A percentile compares a stretch with the other conserved stretches of the same genome.
Conservation (phyloP, 2,329 filamentous ascomycete genomes). For the Cladophialophora psammophila region DNA sequence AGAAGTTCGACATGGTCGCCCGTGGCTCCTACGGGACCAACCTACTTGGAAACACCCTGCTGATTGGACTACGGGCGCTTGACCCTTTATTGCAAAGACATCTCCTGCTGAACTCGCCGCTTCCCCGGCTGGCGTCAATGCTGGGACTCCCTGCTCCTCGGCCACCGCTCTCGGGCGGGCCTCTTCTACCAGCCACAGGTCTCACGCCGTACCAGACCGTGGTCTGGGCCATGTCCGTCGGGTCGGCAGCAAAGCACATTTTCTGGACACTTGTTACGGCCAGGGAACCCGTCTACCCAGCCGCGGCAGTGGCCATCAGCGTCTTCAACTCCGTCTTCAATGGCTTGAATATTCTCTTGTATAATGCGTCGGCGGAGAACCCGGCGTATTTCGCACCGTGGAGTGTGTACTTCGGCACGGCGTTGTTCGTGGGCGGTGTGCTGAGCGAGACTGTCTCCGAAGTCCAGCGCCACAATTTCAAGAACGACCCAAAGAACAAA, state of each 20-base stretch:
- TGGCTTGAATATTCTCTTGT: conserved; percentile 61
- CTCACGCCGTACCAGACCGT: conserved; percentile 34
- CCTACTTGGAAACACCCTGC: conserved; percentile 27
- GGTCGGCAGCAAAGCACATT: conserved; percentile 33
- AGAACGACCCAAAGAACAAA: conserved; percentile 59
- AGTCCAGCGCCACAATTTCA: conserved; percentile 63
- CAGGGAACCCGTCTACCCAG: conserved; percentile 38
- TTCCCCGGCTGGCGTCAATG: conserved; percentile 13
- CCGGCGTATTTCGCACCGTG: conserved; percentile 29
- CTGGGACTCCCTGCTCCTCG: conserved; percentile 20
- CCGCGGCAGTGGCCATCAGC: conserved; percentile 54
- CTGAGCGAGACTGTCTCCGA: conserved; percentile 64
- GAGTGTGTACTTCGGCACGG: conserved; percentile 56
- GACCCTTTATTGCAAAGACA: conserved; percentile 31
- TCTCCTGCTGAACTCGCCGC: conserved; percentile 26
- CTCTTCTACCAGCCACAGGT: conserved; percentile 13
- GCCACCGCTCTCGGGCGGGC: conserved; percentile 21
- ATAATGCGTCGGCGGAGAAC: conserved; percentile 55
- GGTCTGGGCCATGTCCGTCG: conserved; percentile 33
- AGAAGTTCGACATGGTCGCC: conserved; percentile 19
- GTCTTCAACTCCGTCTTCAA: conserved; percentile 64
- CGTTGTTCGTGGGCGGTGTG: conserved; percentile 61
- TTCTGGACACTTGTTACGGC: conserved; percentile 26
- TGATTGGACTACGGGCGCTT: conserved; percentile 29
- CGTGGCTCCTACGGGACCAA: conserved; percentile 21